Conservation (phyloP, 257 asterid genomes). For the Solanum gracilifrons region DNA sequence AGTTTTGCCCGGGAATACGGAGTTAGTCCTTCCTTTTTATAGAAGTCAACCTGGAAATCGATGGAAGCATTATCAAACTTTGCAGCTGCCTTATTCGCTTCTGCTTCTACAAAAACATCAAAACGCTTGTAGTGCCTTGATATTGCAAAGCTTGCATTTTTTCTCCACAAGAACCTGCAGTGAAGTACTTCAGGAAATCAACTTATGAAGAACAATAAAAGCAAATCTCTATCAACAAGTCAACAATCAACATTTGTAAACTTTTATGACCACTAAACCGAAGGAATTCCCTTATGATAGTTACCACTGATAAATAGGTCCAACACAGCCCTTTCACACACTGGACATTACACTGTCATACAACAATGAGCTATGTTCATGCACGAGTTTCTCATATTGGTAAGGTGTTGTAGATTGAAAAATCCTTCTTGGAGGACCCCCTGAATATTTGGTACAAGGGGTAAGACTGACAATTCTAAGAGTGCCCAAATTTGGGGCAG, state of each 20-base stretch:
- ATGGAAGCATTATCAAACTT: constrained; percentile 81
- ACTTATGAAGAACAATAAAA: neutral
- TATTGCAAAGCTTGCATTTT: constrained; percentile 84
- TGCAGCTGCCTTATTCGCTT: constrained; percentile 89
- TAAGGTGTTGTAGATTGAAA: neutral
- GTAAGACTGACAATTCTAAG: neutral
- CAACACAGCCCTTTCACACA: neutral
- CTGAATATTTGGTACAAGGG: neutral
- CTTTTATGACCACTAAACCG: neutral
- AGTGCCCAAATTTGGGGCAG: neutral
- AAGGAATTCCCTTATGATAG: neutral
- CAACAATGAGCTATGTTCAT: neutral
- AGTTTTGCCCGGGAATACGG: constrained; percentile 62
- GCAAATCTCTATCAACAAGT: neutral
- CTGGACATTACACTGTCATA: neutral
- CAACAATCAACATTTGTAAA: neutral
- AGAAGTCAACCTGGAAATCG: constrained; percentile 82
- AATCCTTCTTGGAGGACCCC: neutral
- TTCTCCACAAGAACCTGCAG: constrained; percentile 85
- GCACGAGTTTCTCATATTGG: neutral
- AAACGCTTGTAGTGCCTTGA: constrained; percentile 90
- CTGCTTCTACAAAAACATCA: constrained; percentile 88
- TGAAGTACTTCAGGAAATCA: neutral
- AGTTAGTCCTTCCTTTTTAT: constrained; percentile 74
- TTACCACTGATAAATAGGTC: neutral